Conservation (phyloP, 1,284 basidiomycete genomes). For the Heterobasidion occidentale region DNA sequence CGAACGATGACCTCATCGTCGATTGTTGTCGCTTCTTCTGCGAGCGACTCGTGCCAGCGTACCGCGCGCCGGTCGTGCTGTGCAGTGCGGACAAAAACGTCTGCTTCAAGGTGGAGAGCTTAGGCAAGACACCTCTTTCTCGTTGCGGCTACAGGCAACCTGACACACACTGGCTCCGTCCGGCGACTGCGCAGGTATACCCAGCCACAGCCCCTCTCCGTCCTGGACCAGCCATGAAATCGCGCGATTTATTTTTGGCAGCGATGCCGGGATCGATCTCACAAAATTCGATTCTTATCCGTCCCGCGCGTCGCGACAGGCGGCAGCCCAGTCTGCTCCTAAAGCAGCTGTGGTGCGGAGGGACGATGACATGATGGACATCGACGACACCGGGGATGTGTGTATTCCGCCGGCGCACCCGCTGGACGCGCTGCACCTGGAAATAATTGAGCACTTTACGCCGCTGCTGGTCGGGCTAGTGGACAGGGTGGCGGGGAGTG, state of each 20-base stretch:
- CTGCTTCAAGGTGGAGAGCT: conserved; percentile 45
- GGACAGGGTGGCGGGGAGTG: conserved; percentile 40
- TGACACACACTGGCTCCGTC: background rate
- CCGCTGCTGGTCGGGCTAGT: conserved; percentile 51
- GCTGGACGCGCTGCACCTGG: conserved; percentile 57
- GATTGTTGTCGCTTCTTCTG: conserved; percentile 63
- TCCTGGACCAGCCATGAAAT: conserved; percentile 25
- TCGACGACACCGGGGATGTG: conserved; percentile 25
- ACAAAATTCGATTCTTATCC: conserved; percentile 16
- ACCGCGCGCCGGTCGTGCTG: conserved; percentile 27
- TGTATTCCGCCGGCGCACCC: conserved; percentile 38
- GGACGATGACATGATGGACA: conserved; percentile 36
- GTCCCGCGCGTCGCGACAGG: conserved; percentile 1
- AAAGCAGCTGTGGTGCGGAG: background rate
- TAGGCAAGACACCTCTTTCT: conserved; percentile 17
- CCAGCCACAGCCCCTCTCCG: conserved; percentile 16
- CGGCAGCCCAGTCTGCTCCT: background rate
- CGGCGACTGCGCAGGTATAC: conserved; percentile 9
- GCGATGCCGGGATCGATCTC: conserved; percentile 9
- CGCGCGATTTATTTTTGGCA: conserved; percentile 12
- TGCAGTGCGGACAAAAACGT: conserved; percentile 64
- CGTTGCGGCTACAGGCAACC: conserved; percentile 5
- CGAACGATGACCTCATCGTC: conserved; percentile 60
- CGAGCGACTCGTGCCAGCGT: conserved; percentile 2
- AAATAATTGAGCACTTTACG: conserved; percentile 62